A percentile compares a stretch with the other conserved stretches of the same genome.
Conservation (phyloP, 2,329 filamentous ascomycete genomes). For the Paramyrothecium roridum region DNA sequence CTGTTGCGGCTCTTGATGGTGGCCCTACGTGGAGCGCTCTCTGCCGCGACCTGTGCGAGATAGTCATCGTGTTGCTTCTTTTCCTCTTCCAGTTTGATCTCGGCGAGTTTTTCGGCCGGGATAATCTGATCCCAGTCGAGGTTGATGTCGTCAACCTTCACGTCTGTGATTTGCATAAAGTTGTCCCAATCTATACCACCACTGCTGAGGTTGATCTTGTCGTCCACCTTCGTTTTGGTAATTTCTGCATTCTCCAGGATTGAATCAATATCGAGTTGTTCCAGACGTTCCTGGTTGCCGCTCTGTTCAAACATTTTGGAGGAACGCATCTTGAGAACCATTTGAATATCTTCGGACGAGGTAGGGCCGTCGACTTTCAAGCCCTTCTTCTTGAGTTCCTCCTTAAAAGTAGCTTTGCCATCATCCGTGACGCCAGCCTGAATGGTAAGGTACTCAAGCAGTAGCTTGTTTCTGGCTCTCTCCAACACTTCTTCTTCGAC, state of each 20-base stretch:
- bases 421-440: slow-evolving; percentile 96
- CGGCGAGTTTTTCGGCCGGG: slow-evolving; percentile 85
- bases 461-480: slow-evolving; percentile 92
- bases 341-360: slow-evolving; percentile 91
- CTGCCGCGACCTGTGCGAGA: slow-evolving; percentile 75
- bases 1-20: slow-evolving; percentile 55
- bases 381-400: slow-evolving; percentile 76
- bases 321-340: slow-evolving; percentile 95
- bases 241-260: slow-evolving; percentile 96
- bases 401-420: slow-evolving; percentile 73
- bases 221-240: slow-evolving; percentile 92
- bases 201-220: slow-evolving; percentile 87
- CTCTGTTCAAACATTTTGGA: slow-evolving; percentile 99
- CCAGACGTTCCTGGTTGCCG: slow-evolving; percentile 91
- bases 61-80: slow-evolving; percentile 80
- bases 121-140: slow-evolving; percentile 99
- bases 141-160: slow-evolving; percentile 78
- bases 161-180: slow-evolving; percentile 96
- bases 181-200: slow-evolving; percentile 84
- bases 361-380: slow-evolving; percentile 75
- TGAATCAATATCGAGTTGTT: slow-evolving; percentile 95
- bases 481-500: slow-evolving; percentile 98
- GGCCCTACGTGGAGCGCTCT: slow-evolving; percentile 78
- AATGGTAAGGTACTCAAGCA: slow-evolving; percentile 96
- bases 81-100: slow-evolving; percentile 86